Evolutionary conservation across 2,329 filamentous ascomycete genomes (phyloP).

Genomic region (Cephalotrichum gorgonifer): DNA sequence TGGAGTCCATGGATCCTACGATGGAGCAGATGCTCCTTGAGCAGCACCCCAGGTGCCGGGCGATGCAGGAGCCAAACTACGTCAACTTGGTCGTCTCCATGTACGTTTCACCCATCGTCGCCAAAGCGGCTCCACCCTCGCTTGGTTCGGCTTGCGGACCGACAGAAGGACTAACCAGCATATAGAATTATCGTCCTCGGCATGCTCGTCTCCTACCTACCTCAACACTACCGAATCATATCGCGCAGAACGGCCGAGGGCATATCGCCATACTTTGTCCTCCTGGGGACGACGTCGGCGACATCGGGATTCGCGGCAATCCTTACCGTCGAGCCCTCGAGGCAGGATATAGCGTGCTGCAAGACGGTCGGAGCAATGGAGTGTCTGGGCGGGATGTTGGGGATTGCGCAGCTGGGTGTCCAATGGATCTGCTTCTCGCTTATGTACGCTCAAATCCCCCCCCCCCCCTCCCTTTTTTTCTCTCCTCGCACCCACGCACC

Average conservation of each 20-base stretch:
- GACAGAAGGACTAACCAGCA: background rate
- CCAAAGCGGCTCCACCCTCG: background rate
- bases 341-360: conserved; percentile 78
- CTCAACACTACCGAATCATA: conserved; percentile 90
- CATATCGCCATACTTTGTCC: conserved; percentile 88
- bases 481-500: background rate
- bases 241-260: conserved; percentile 77
- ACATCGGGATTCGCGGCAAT: conserved; percentile 90
- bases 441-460: conserved; percentile 53
- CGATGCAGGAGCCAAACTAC: conserved; percentile 9
- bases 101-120: conserved; percentile 4
- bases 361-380: conserved; percentile 69
- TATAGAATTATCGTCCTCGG: conserved; percentile 67
- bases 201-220: conserved; percentile 85
- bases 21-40: conserved; percentile 1
- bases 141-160: background rate
- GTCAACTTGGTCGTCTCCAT: conserved; percentile 9
- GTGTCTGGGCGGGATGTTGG: conserved; percentile 75
- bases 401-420: conserved; percentile 80
- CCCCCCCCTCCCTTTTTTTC: background rate
- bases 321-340: conserved; percentile 72
- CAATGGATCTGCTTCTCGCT: conserved; percentile 89
- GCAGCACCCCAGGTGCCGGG: conserved; percentile 5
- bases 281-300: conserved; percentile 85
- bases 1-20: background rate